Evolutionary conservation across 768 basidiomycete species (phyloP).

Genomic region (Tulasnella sp.): DNA sequence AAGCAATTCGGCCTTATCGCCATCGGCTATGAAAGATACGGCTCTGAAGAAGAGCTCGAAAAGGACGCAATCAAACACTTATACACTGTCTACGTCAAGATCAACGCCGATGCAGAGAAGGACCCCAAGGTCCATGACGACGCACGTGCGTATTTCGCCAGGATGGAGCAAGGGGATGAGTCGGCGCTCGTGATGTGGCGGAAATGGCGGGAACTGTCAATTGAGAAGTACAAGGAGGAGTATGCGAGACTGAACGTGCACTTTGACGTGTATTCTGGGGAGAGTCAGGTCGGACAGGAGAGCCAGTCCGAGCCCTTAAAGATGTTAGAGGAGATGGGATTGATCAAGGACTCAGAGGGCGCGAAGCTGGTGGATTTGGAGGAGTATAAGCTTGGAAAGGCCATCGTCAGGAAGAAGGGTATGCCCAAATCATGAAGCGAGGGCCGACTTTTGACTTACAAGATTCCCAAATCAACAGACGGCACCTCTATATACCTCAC

Average conservation of each 20-base stretch:
- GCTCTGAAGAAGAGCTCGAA: conserved; percentile 69
- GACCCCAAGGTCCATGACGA: conserved; percentile 53
- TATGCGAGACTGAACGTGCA: conserved; percentile 81
- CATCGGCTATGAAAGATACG: conserved; percentile 85
- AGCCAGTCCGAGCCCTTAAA: conserved; percentile 63
- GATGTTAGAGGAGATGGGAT: conserved; percentile 53
- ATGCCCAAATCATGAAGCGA: conserved; percentile 17
- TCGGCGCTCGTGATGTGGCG: conserved; percentile 78
- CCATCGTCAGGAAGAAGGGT: conserved; percentile 81
- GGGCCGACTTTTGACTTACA: not conserved
- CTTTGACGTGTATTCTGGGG: conserved; percentile 89
- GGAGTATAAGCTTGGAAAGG: conserved; percentile 84
- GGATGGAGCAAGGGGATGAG: conserved; percentile 88
- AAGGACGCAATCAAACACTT: conserved; percentile 90
- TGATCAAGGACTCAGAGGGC: conserved; percentile 66
- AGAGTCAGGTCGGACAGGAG: conserved; percentile 65
- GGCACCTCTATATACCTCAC: conserved; percentile 91
- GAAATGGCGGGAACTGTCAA: conserved; percentile 81
- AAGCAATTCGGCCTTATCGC: conserved; percentile 79
- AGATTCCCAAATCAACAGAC: conserved; percentile 36
- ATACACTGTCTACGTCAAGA: conserved; percentile 87
- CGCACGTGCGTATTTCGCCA: conserved; percentile 82
- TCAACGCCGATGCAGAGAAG: conserved; percentile 71
- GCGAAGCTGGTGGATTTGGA: conserved; percentile 81
- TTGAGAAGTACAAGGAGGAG: conserved; percentile 79